Conservation (phyloP, 306 rosid genomes). For the Cicer yamashitae region DNA sequence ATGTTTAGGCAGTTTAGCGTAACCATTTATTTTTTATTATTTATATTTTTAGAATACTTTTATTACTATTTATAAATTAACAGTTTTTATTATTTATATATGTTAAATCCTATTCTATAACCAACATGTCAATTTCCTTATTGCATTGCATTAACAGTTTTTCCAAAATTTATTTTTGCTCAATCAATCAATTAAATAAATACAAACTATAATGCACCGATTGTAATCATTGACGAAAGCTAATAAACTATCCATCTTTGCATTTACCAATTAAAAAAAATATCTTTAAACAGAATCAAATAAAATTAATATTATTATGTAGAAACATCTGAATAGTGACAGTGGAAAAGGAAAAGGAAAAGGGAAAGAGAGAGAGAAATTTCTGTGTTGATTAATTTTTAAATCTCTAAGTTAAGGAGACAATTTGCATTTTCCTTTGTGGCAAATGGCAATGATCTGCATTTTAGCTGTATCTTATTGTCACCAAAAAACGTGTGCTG, state of each 20-base stretch:
- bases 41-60: too few relatives aligned
- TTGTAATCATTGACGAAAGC: neutral
- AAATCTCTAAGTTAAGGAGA: constrained; percentile 36
- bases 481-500: constrained; percentile 30
- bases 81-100: too few relatives aligned
- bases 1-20: too few relatives aligned
- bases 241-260: neutral
- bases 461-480: constrained; percentile 62
- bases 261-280: neutral
- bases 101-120: too few relatives aligned
- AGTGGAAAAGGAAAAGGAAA: neutral
- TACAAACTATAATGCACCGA: neutral
- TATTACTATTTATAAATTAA: too few relatives aligned
- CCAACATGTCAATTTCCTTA: neutral
- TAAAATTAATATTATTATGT: neutral
- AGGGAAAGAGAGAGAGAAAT: constrained; percentile 27
- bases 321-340: constrained; percentile 22
- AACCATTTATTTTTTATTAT: too few relatives aligned
- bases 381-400: constrained; percentile 44
- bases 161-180: neutral
- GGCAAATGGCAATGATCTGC: constrained; percentile 50
- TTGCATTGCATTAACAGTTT: neutral
- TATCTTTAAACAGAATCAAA: neutral
- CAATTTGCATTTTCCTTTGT: constrained; percentile 47
- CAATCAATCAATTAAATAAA: neutral